Base-by-base conservation (phyloP, 139 green algal species). In the Auxenochlorella pyrenoidosa region DNA sequence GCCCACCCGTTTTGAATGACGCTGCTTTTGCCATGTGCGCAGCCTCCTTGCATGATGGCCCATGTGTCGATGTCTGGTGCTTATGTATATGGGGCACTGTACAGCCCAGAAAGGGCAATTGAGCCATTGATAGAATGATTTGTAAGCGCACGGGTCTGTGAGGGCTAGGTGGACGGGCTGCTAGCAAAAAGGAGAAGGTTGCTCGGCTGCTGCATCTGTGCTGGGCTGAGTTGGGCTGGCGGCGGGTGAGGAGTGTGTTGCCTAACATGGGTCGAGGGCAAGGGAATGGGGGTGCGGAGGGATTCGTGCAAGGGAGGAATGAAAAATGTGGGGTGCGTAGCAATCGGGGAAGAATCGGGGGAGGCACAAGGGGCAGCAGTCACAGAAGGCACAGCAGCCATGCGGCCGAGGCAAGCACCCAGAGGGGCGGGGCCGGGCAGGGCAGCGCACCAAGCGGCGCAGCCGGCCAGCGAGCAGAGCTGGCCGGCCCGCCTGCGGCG, bases 331-430 rank as follows among this genome's bases (percentile, higher is more conserved):
- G 63, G 28, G 28, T 71, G 63, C 30, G 28, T 73, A 43, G 76
- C 5, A 82, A 65, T 82, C 24, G 21, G 76, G 76, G 76, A 82
- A 54, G 58, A 66, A 82, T 82, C 76, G 51, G 76, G 72, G 19
- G 47, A 32, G 1, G 32, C 15, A n/a, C 28, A 24, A 41, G 47
- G 43, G 44, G 38, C 47, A 54, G 47, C 6, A 44, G 38, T 28
- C 21, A 54, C 22, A 60, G 32, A 21, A 80, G 66, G 32, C 36
- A 60, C 21, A 81, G 43, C 38, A 51, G 75, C 43, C 75, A 81
- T 10, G 66, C 66, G 66, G 66, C 66, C 41, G 66, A 40, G 16
- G 66, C 30, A 19, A 73, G 34, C 66, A 73, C 66, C n/a, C 30
- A 38, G 26, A 40, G 66, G n/a, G 28, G n/a, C 66, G 41, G 13